Percentiles rank a stretch among this genome's conserved stretches.
Conservation (phyloP, 192 early-diverging fungal genomes). For the Backusella westeae region DNA sequence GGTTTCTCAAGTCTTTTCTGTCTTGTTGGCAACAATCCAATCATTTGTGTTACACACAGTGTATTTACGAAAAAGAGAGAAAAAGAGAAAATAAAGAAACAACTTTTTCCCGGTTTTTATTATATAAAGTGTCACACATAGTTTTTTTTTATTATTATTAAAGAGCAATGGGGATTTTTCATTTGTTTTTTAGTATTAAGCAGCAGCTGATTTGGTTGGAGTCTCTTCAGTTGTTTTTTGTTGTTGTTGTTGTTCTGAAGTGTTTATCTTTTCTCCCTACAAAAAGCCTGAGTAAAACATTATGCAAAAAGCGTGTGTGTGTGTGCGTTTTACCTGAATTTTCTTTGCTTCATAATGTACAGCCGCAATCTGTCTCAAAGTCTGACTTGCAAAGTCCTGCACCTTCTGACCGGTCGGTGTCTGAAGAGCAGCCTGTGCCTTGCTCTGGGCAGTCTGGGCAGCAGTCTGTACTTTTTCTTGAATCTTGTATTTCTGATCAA, state of each 20-base stretch:
- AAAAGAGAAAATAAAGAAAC: too few relatives aligned
- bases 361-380: slow-evolving; percentile 47
- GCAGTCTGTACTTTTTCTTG: slow-evolving; percentile 51
- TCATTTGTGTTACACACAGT: too few relatives aligned
- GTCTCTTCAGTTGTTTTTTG: background rate
- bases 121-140: too few relatives aligned
- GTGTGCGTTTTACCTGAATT: slow-evolving; percentile 29
- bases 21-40: background rate
- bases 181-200: background rate
- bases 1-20: background rate
- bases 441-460: slow-evolving; percentile 42
- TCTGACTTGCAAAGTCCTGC: slow-evolving; percentile 41
- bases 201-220: background rate
- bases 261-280: background rate
- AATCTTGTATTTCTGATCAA: slow-evolving; percentile 55
- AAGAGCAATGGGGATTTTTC: too few relatives aligned
- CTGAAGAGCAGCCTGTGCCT: slow-evolving; percentile 41
- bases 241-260: background rate
- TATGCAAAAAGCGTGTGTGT: background rate
- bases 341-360: slow-evolving; percentile 56
- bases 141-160: too few relatives aligned
- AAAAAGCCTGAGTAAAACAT: background rate
- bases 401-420: slow-evolving; percentile 55
- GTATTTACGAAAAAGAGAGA: too few relatives aligned
- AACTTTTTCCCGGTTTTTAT: too few relatives aligned